Conservation (phyloP, 495 filamentous ascomycete species). For the Penicillium soppii region DNA sequence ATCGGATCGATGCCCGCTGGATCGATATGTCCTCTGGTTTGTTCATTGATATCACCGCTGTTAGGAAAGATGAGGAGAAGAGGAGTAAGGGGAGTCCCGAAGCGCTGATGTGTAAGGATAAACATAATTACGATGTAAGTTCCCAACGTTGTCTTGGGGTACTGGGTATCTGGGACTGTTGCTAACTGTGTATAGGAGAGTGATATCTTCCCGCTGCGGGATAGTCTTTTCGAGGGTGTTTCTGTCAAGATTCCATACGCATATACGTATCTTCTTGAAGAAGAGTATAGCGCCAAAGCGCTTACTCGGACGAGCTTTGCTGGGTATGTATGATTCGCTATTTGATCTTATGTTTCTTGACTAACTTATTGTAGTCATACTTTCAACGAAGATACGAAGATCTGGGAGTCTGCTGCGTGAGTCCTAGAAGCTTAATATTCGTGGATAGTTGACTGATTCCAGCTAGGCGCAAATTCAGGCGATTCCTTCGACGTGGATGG, state of each 20-base stretch:
- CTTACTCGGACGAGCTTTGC: slow-evolving; percentile 63
- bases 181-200: slow-evolving; percentile 34
- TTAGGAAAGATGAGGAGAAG: slow-evolving; percentile 44
- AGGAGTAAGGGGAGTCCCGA: slow-evolving; percentile 33
- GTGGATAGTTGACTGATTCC: not conserved
- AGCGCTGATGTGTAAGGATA: slow-evolving; percentile 57
- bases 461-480: slow-evolving; percentile 2
- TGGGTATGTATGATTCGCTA: slow-evolving; percentile 46
- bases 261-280: slow-evolving; percentile 67
- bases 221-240: slow-evolving; percentile 74
- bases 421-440: not conserved
- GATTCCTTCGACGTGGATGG: slow-evolving; percentile 15
- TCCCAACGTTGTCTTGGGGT: slow-evolving; percentile 9
- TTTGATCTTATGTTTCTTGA: not conserved
- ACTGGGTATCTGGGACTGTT: not conserved
- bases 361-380: slow-evolving; percentile 22
- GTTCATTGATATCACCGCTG: slow-evolving; percentile 63
- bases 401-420: slow-evolving; percentile 30
- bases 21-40: slow-evolving; percentile 60
- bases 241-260: slow-evolving; percentile 73
- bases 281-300: slow-evolving; percentile 71
- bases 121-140: slow-evolving; percentile 52
- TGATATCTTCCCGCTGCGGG: slow-evolving; percentile 77
- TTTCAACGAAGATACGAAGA: slow-evolving; percentile 34
- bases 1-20: slow-evolving; percentile 63